Evolutionary conservation across 139 green algal genomes (phyloP), one percentile per base, ranked within the genome.

Genomic region (Chlamydomonas urium): DNA sequence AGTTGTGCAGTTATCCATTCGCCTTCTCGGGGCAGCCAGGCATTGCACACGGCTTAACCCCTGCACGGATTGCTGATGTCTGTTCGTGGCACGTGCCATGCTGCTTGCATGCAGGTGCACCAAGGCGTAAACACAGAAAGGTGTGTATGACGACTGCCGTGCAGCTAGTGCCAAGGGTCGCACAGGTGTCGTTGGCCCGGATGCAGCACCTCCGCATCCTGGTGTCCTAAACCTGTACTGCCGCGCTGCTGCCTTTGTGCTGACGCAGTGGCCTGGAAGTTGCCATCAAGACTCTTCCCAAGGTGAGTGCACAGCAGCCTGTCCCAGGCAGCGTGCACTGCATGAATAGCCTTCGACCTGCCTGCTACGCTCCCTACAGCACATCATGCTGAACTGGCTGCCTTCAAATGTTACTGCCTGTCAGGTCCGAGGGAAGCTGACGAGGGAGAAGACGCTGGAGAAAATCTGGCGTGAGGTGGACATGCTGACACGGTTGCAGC

Each of bases 381-480:
- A 8, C 42, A 50, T 14, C 42, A 50, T 50, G 14, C 8, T 50
- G 42, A 50, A 50, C 8, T 14, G 42, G 8, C 14, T 14, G 42
- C 10, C 42, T 14, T 50, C 42, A 50, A 50, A 50, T 50, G 42
- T 14, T 14, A 50, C 14, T 8, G 10, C 8, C 42, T 14, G 10
- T 8, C 83, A 88, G 48, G 73, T 82, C 70, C 76, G 82, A 4
- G 76, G 76, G n/a, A 80, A 79, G 71, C 74, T 85, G 14, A 67
- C 71, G 0, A 65, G 61, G 2, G 71, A 82, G 29, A 71, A 72
- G 48, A 82, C 79, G 0, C 24, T 85, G 32, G 76, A 85, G 58
- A 88, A 88, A 74, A 69, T 88, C 14, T 53, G 59, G 10, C 77
- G 77, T 26, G 82, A 88, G 50, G 63, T 82, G 2, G 61, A 66